A percentile compares a stretch with the other conserved stretches of the same genome.
Evolutionary conservation across 1,284 basidiomycete species (phyloP).

Genomic region (Taiwanofungus camphoratus): DNA sequence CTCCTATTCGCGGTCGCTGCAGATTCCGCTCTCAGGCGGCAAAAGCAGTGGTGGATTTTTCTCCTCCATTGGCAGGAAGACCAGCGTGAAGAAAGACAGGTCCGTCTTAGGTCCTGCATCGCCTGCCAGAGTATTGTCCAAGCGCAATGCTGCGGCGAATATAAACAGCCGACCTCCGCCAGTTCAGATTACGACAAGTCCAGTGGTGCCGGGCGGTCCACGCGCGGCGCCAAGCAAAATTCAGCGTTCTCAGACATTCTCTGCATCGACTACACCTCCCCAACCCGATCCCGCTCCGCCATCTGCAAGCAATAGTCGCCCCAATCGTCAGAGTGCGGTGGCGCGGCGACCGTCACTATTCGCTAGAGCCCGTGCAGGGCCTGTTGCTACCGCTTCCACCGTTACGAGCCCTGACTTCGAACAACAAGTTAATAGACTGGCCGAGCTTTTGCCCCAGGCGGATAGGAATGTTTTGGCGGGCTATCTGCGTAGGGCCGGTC

Average conservation of each 20-base stretch:
- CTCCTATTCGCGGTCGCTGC: conserved; percentile 30
- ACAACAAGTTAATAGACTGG: conserved; percentile 65
- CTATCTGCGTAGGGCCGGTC: conserved; percentile 69
- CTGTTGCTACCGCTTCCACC: conserved; percentile 2
- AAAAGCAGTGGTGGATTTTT: conserved; percentile 60
- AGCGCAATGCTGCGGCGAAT: conserved; percentile 33
- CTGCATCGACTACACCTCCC: conserved; percentile 36
- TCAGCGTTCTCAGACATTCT: conserved; percentile 62
- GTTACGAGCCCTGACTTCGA: conserved; percentile 47
- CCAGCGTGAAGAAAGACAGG: conserved; percentile 46
- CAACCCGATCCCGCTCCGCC: conserved; percentile 6
- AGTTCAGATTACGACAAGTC: conserved; percentile 36
- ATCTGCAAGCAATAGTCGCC: conserved; percentile 7
- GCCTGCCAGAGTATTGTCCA: conserved; percentile 36
- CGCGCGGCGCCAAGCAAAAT: conserved; percentile 62
- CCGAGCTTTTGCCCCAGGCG: conserved; percentile 72
- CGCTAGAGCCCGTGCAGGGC: conserved; percentile 20
- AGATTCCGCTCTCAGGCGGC: conserved; percentile 23
- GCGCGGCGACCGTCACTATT: conserved; percentile 49
- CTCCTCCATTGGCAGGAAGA: conserved; percentile 65
- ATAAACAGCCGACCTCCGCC: conserved; percentile 28
- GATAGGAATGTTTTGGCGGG: conserved; percentile 63
- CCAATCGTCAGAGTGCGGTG: conserved; percentile 37
- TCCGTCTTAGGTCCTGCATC: conserved; percentile 16
- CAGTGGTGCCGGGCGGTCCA: conserved; percentile 68